Base-by-base conservation (phyloP, 106 monocot species). In the Cymbidium sinense region DNA sequence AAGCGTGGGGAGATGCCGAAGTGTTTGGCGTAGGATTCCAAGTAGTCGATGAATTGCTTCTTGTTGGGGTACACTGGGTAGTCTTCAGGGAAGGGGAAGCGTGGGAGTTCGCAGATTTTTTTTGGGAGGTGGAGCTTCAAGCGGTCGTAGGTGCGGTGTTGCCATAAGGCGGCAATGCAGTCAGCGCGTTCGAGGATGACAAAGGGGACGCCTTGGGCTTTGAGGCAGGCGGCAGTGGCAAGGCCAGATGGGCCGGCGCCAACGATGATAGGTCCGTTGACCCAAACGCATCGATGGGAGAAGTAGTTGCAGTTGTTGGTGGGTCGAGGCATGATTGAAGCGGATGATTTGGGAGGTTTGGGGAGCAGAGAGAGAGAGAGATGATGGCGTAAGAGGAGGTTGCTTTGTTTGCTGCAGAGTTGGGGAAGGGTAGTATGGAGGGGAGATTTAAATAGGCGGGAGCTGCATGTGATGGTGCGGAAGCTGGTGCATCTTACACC, bases 81-180 rank as follows among this genome's bases (percentile, higher is more conserved):
- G 21, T 15, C 4, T 1, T 20, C 2, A 6, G 82, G 55, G 37
- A 70, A 47, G 17, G 82, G 77, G 37, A 77, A n/a, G 77, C 36
- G 71, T 1, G 82, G 82, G 15, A 82, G 82, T 10, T 50, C 25
- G 55, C 82, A 82, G 58, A 82, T 77, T 25, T 77, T 5, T 70
- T 77, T 82, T 52, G 77, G 77, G 25, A 82, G 77, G 54, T 82
- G 82, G 11, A 82, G 82, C 19, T 82, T 76, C 11, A 82, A 33
- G 28, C 82, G 70, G 51, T 82, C 70, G 41, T 82, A 82, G 7
- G 82, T 70, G 5, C 77, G 47, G 17, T 37, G 25, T 51, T 70
- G 43, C 82, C 82, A 82, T 11, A 77, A 34, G 25, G 82, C 77
- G 10, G 52, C 51, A 20, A 30, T 55, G 77, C 82, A 82, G 50